Conservation (phyloP, 768 basidiomycete species). For the Brasilioporus rufonigricans region DNA sequence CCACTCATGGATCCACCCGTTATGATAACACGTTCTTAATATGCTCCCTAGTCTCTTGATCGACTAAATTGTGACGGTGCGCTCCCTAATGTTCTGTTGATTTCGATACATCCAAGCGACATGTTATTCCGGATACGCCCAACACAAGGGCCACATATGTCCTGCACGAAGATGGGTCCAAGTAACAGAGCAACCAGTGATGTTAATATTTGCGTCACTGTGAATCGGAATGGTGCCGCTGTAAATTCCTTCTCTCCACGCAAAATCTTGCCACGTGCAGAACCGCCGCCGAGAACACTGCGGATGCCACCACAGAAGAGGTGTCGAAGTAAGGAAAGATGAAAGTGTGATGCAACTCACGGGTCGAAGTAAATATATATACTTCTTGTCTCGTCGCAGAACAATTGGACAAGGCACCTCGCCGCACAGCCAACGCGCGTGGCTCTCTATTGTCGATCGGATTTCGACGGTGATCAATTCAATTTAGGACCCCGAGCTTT, state of each 20-base stretch:
- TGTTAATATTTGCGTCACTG: not conserved
- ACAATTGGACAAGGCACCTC: constrained; percentile 19
- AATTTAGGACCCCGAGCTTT: constrained; percentile 14
- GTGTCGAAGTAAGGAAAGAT: constrained; percentile 11
- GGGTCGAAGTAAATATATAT: constrained; percentile 14
- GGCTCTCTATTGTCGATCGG: constrained; percentile 14
- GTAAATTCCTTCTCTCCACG: not conserved
- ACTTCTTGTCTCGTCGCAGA: constrained; percentile 3
- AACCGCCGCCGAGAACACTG: not conserved
- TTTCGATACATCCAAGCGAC: too few relatives aligned
- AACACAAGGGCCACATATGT: too few relatives aligned
- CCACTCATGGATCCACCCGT: too few relatives aligned
- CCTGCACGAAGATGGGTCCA: too few relatives aligned
- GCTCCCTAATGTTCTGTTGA: too few relatives aligned
- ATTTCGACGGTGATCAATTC: constrained; percentile 15
- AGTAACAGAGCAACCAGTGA: too few relatives aligned
- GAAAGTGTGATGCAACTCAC: constrained; percentile 2
- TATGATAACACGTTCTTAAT: too few relatives aligned
- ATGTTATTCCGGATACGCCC: not conserved
- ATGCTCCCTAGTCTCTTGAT: too few relatives aligned
- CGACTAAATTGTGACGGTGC: too few relatives aligned
- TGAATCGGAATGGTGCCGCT: not conserved
- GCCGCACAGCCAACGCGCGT: constrained; percentile 23
- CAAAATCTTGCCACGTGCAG: not conserved
- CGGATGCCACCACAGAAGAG: constrained; percentile 1